Percentiles rank a stretch among this genome's conserved stretches.
Conservation (phyloP, 257 asterid species). For the Solanum bukasovii region DNA sequence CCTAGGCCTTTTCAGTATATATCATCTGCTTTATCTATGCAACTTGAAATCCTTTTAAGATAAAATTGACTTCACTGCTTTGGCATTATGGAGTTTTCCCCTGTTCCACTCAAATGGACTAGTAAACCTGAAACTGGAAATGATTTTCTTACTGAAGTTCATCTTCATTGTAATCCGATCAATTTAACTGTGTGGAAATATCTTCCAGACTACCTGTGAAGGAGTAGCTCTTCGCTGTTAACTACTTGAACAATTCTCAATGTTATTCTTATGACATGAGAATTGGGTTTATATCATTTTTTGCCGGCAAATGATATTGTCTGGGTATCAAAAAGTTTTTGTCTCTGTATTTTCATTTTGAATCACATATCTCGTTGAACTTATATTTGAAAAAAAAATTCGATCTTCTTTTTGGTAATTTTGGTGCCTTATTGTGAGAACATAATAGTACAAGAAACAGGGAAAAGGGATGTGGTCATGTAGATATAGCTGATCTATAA, state of each 20-base stretch:
- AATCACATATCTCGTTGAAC: neutral
- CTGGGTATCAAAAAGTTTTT: neutral
- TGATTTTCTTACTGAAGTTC: neutral
- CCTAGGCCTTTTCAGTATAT: slow-evolving; percentile 46
- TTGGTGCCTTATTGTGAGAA: neutral
- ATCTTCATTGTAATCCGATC: neutral
- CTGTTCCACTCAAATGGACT: neutral
- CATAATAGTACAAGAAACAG: neutral
- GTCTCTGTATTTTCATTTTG: neutral
- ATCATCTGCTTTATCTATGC: slow-evolving; percentile 4
- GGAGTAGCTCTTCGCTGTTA: neutral
- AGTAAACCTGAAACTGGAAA: neutral
- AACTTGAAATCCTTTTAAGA: neutral
- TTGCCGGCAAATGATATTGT: neutral
- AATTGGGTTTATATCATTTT: neutral
- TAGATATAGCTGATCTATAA: neutral
- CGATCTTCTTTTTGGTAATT: neutral
- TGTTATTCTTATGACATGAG: neutral
- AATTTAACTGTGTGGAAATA: neutral
- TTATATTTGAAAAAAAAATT: neutral
- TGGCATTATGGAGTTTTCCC: neutral
- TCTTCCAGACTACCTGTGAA: neutral
- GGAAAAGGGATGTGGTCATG: neutral
- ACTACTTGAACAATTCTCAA: neutral
- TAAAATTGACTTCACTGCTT: neutral